phyloP scores from a whole-genome alignment of 2,329 filamentous ascomycete genomes.

The Didymella arachidicola region DNA sequence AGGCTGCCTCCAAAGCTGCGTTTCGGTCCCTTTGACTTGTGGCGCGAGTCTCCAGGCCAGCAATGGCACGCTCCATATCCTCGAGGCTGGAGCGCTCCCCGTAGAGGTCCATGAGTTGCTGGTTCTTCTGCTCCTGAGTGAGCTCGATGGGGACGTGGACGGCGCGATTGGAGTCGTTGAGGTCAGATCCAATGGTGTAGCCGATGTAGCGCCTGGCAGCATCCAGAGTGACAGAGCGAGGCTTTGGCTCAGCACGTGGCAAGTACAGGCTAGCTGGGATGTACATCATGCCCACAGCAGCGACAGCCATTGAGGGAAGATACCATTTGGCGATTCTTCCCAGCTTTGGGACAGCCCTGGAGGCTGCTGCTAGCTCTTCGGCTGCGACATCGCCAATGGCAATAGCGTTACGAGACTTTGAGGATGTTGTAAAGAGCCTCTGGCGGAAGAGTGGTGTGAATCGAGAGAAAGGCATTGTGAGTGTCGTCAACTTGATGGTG shows the following conservation, averaged over 20 bases:
- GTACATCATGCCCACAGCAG: conserved; percentile 44
- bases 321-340: conserved; percentile 47
- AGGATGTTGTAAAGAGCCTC: conserved; percentile 42
- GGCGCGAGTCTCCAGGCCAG: conserved; percentile 37
- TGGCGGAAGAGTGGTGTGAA: conserved; percentile 34
- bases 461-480: conserved; percentile 42
- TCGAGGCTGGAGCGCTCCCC: conserved; percentile 45
- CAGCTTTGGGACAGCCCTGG: conserved; percentile 40
- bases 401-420: conserved; percentile 36
- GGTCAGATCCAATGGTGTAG: conserved; percentile 42
- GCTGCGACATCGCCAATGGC: conserved; percentile 35
- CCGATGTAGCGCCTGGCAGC: conserved; percentile 45
- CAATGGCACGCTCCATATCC: conserved; percentile 44
- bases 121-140: conserved; percentile 44
- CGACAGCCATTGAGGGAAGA: conserved; percentile 46
- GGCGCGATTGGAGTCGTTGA: conserved; percentile 43
- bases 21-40: conserved; percentile 48
- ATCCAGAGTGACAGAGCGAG: conserved; percentile 40
- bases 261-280: conserved; percentile 33
- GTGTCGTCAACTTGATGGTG: conserved; percentile 4
- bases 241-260: conserved; percentile 25
- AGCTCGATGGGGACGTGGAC: conserved; percentile 32
- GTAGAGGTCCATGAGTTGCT: conserved; percentile 41
- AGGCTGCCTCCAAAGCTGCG: conserved; percentile 55
- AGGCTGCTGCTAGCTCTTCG: conserved; percentile 34